Conservation (phyloP, 495 filamentous ascomycete species). For the Evernia prunastri region DNA sequence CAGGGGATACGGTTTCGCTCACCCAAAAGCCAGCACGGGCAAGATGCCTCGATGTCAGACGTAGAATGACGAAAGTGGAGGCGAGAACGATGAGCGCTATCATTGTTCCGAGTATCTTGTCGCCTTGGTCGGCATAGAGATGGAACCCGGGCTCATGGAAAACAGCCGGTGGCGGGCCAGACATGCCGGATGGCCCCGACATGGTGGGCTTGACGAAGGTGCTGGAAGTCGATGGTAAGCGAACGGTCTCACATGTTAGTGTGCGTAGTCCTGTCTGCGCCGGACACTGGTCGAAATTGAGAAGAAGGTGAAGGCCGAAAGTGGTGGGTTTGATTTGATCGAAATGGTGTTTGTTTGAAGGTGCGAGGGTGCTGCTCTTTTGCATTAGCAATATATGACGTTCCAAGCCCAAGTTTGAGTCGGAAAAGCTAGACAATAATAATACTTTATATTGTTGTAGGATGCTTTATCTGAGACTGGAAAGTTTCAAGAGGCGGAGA, state of each 20-base stretch:
- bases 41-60: slow-evolving; percentile 12
- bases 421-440: too few relatives aligned
- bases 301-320: too few relatives aligned
- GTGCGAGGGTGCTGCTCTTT: too few relatives aligned
- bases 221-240: background rate
- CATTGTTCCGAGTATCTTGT: slow-evolving; percentile 8
- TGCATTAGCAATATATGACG: too few relatives aligned
- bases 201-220: background rate
- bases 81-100: slow-evolving; percentile 17
- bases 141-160: slow-evolving; percentile 7
- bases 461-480: too few relatives aligned
- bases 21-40: slow-evolving; percentile 19
- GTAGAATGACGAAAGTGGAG: slow-evolving; percentile 19
- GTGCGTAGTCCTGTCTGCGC: too few relatives aligned
- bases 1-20: background rate
- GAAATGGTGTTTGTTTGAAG: too few relatives aligned
- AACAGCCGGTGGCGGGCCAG: background rate
- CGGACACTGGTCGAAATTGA: too few relatives aligned
- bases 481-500: too few relatives aligned
- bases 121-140: slow-evolving; percentile 14
- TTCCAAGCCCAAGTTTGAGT: too few relatives aligned
- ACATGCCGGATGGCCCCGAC: background rate
- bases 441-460: too few relatives aligned
- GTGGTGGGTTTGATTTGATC: too few relatives aligned
- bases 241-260: background rate